A percentile compares a stretch with the other conserved stretches of the same genome.
phyloP scores from a whole-genome alignment of 805 yeast species.

The Metschnikowia matae region DNA sequence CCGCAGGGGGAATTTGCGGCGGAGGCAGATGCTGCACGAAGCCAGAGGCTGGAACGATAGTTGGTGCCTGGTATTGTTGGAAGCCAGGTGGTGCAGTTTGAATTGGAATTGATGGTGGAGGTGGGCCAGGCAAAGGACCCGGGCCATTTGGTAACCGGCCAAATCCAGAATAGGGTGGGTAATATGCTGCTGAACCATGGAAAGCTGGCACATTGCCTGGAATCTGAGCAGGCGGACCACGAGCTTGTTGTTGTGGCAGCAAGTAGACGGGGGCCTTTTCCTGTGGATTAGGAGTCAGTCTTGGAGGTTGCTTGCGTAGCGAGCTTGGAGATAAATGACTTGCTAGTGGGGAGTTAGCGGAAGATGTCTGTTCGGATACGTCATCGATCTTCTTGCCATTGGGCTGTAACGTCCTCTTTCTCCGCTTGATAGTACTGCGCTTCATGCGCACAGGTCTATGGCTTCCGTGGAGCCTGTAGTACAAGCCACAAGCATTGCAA shows the following conservation, averaged over 20 bases:
- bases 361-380: not conserved
- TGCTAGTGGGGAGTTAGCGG: not conserved
- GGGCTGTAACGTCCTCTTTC: constrained; percentile 45
- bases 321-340: not conserved
- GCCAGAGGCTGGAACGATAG: not conserved
- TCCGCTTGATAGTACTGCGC: constrained; percentile 65
- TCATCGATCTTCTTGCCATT: not conserved
- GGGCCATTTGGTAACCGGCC: constrained; percentile 41
- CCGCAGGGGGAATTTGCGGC: not conserved
- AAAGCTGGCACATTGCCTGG: not conserved
- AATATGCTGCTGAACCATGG: constrained; percentile 13
- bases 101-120: constrained; percentile 21
- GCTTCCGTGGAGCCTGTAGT: constrained; percentile 67
- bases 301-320: not conserved
- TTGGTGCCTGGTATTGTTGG: constrained; percentile 2
- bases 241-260: constrained; percentile 3
- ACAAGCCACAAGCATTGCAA: constrained; percentile 85
- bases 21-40: constrained; percentile 3
- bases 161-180: constrained; percentile 33
- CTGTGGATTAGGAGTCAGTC: not conserved
- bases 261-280: not conserved
- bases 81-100: not conserved
- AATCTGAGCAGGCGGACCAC: not conserved
- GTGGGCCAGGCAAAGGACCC: constrained; percentile 42
- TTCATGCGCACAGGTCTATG: constrained; percentile 78